phyloP scores from a whole-genome alignment of 2,329 filamentous ascomycete species.

The Neopestalotiopsis sp. region DNA sequence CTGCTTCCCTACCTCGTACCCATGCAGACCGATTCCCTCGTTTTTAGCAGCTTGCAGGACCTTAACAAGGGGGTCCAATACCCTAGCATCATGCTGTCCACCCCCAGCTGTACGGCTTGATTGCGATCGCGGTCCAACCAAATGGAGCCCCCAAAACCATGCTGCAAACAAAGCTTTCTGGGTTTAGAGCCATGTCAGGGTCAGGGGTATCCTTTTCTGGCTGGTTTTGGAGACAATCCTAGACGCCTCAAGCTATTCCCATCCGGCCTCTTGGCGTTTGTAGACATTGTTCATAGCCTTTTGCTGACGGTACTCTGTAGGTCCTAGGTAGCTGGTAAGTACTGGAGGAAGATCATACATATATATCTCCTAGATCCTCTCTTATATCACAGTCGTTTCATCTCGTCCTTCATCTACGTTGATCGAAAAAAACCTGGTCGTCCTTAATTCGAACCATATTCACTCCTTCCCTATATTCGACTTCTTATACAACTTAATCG shows the following conservation, averaged over 20 bases:
- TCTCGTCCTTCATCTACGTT: background rate
- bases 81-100: background rate
- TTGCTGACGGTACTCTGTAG: background rate
- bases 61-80: background rate
- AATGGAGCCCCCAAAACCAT: background rate
- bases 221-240: background rate
- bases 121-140: slow-evolving; percentile 3
- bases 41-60: slow-evolving; percentile 1
- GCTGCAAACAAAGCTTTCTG: background rate
- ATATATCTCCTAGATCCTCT: background rate
- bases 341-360: background rate
- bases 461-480: background rate
- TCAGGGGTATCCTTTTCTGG: background rate
- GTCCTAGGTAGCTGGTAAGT: too few species aligned
- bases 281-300: background rate
- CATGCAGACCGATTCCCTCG: background rate
- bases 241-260: background rate
- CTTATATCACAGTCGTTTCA: background rate
- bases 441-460: background rate
- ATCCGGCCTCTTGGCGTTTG: background rate
- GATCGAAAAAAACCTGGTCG: background rate
- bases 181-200: background rate
- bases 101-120: background rate
- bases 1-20: background rate
- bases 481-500: background rate